Percentiles rank a stretch among this genome's conserved stretches.
These are phyloP conservation scores for Pichia insulana DNA, from an alignment of 805 yeast species.

Conservation along the genomic window DNA sequence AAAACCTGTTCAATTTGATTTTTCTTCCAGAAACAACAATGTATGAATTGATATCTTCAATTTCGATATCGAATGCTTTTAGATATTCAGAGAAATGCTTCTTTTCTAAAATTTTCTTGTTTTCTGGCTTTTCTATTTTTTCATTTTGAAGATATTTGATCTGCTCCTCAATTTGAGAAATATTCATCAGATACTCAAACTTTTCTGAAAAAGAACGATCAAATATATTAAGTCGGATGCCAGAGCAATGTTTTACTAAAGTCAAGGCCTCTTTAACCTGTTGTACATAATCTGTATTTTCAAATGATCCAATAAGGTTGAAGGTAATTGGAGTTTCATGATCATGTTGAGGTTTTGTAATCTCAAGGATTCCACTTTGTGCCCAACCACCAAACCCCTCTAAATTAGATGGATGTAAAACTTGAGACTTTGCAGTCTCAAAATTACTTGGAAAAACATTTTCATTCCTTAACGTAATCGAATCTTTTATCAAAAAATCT, in stretches of 20 bases:
- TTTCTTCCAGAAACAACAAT: conserved; percentile 42
- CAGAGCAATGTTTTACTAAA: conserved; percentile 5
- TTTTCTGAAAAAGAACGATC: conserved; percentile 9
- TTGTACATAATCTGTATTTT: conserved; percentile 26
- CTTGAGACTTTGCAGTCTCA: conserved; percentile 19
- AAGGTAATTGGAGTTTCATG: conserved; percentile 20
- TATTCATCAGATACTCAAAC: conserved; percentile 3
- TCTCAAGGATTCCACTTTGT: neutral
- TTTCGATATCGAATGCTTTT: neutral
- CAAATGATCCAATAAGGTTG: conserved; percentile 55
- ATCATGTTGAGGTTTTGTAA: neutral
- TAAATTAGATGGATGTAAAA: conserved; percentile 2
- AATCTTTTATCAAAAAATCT: conserved; percentile 34
- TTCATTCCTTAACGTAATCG: conserved; percentile 38
- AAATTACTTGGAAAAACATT: conserved; percentile 40
- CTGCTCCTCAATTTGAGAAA: conserved; percentile 5
- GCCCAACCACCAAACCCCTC: neutral
- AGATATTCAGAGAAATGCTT: too few species aligned
- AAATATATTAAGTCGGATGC: conserved; percentile 16
- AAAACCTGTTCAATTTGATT: conserved; percentile 20
- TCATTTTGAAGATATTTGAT: neutral
- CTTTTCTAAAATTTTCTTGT: too few species aligned
- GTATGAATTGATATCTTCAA: neutral
- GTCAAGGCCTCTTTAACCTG: conserved; percentile 37
- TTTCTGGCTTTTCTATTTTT: too few species aligned